Conservation (phyloP, 306 rosid species). For the Cucurbita pepo region DNA sequence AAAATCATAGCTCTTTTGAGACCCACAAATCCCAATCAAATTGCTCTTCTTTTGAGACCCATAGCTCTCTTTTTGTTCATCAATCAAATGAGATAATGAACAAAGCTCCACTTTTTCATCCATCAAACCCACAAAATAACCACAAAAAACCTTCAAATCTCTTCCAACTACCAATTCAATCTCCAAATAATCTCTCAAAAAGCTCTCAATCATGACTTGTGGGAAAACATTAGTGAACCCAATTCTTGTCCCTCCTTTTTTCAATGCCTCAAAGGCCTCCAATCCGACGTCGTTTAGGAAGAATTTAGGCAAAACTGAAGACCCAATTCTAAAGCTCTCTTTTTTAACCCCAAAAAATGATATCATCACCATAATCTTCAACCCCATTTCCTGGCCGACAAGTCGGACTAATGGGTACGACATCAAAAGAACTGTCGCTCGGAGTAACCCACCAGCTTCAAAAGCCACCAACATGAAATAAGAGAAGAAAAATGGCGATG, state of each 20-base stretch:
- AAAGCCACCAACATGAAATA: constrained; percentile 91
- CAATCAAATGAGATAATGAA: constrained; percentile 2
- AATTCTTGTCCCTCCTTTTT: constrained; percentile 33
- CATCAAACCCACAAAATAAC: constrained; percentile 60
- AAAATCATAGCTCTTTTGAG: constrained; percentile 13
- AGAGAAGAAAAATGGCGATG: constrained; percentile 35
- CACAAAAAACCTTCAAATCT: constrained; percentile 44
- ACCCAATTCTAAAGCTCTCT: constrained; percentile 40
- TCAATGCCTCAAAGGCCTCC: constrained; percentile 42
- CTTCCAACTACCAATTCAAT: constrained; percentile 50
- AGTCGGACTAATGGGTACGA: constrained; percentile 43
- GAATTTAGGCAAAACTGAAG: constrained; percentile 63
- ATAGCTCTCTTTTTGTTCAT: constrained; percentile 1
- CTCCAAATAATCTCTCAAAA: constrained; percentile 62
- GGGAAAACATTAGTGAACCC: constrained; percentile 43
- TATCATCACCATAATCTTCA: constrained; percentile 59
- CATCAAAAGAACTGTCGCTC: constrained; percentile 35
- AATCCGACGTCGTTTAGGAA: constrained; percentile 56
- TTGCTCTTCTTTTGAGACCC: not conserved
- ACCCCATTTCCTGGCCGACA: constrained; percentile 29
- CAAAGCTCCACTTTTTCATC: constrained; percentile 17
- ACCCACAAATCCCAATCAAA: constrained; percentile 35
- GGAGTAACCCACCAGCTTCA: constrained; percentile 48
- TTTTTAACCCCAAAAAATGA: constrained; percentile 71
- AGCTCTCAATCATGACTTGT: constrained; percentile 54